phyloP scores from a whole-genome alignment of 768 basidiomycete genomes.

The Leccinum aurantiacum region DNA sequence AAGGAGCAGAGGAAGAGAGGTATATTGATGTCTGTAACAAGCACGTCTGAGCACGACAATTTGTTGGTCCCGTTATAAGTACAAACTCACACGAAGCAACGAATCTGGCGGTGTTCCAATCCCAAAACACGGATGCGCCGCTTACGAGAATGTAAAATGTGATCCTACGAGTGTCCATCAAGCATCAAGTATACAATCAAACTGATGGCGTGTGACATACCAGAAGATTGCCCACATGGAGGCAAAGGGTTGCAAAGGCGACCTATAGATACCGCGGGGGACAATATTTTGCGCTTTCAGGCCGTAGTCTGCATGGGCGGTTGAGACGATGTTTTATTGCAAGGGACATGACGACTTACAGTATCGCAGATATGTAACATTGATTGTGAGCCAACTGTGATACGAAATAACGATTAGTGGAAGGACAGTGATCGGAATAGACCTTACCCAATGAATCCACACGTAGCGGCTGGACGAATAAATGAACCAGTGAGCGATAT shows the following conservation, averaged over 20 bases:
- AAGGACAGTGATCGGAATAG: slow-evolving; percentile 22
- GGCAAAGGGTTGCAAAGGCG: slow-evolving; percentile 62
- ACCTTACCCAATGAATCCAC: slow-evolving; percentile 51
- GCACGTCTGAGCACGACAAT: background rate
- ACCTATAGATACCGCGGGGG: slow-evolving; percentile 62
- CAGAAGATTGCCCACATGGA: slow-evolving; percentile 74
- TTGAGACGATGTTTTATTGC: slow-evolving; percentile 35
- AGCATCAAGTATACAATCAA: slow-evolving; percentile 3
- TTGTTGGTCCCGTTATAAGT: background rate
- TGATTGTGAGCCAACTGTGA: slow-evolving; percentile 61
- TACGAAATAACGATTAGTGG: slow-evolving; percentile 43
- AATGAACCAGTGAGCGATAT: background rate
- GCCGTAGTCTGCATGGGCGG: slow-evolving; percentile 10
- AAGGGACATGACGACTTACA: slow-evolving; percentile 39
- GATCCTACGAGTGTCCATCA: slow-evolving; percentile 9
- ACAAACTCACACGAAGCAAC: slow-evolving; percentile 38
- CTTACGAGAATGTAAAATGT: slow-evolving; percentile 57
- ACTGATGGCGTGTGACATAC: slow-evolving; percentile 40
- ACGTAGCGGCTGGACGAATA: slow-evolving; percentile 44
- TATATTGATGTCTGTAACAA: slow-evolving; percentile 37
- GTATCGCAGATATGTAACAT: slow-evolving; percentile 72
- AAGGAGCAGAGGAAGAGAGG: slow-evolving; percentile 46
- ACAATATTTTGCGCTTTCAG: slow-evolving; percentile 46
- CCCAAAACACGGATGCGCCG: slow-evolving; percentile 61
- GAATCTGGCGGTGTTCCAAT: slow-evolving; percentile 55